Evolutionary conservation across 1,284 basidiomycete genomes (phyloP), one percentile per base, ranked within the genome.

Genomic region (Rhodotorula sp.): DNA sequence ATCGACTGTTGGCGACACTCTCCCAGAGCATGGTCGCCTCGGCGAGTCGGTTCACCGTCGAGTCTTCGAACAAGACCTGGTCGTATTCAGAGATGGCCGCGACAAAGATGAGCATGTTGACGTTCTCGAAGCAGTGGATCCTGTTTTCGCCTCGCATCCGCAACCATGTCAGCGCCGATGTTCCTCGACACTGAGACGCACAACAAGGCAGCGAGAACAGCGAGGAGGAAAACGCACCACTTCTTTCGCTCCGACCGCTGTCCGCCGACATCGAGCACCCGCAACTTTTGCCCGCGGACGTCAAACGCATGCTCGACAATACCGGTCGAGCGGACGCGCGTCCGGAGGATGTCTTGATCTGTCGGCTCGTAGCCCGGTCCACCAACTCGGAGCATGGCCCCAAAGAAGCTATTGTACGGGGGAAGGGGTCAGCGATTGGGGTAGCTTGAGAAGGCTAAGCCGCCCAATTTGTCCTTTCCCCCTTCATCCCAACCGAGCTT

Each of bases 331-430:
- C 75, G 63, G 29, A 82, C 81, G n/a, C 81, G 79, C 34, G 81
- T 80, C 49, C 80, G 76, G 7, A 82, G 71, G 31, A 82, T 80
- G 64, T 82, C 81, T 64, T 81, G 78, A 65, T 82, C 81, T 12
- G 78, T 79, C 2, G 81, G 81, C 23, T 79, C 58, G 74, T 80
- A 82, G 46, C 72, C 69, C n/a, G 74, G 77, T 6, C 69, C 71
- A 20, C 78, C 81, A 68, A 81, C 79, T 14, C 81, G 76, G 10
- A 71, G 64, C 56, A 81, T 79, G 29, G 78, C 79, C 69, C 81
- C 80, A 70, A 82, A 80, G 76, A 81, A 82, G 75, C 79, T 76
- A 71, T 51, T 5, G 39, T 10, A 21, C n/a, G 3, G 21, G 8
- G 29, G 46, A n/a, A 31, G 29, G 18, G 29, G 26, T 7, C 26